Evolutionary conservation across 805 yeast genomes (phyloP), one percentile per base, ranked within the genome.

Genomic region (Pichia cabralensis): DNA sequence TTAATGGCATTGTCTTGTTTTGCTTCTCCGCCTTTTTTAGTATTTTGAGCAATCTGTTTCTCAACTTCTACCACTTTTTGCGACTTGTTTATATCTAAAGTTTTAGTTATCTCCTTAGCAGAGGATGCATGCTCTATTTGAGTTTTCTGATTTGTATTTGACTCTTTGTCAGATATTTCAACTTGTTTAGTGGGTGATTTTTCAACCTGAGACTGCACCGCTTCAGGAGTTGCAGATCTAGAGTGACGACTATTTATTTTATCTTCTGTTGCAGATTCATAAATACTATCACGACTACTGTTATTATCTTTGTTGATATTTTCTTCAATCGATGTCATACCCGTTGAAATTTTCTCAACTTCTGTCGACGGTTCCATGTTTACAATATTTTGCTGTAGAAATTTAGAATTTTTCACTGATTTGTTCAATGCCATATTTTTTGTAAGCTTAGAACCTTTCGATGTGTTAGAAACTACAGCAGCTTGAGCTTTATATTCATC

Each of bases 341-440:
- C n/a, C n/a, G n/a, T n/a, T n/a, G n/a, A n/a, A n/a, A n/a, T n/a
- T n/a, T n/a, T n/a, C n/a, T n/a, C n/a, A n/a, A n/a, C n/a, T n/a
- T n/a, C n/a, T n/a, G n/a, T n/a, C n/a, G n/a, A n/a, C n/a, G n/a
- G n/a, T n/a, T n/a, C n/a, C n/a, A n/a, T n/a, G n/a, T 34, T 40
- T 10, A 31, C 25, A 20, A 42, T 35, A 14, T 26, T 28, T 17
- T 42, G 46, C 7, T 42, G 36, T 27, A 42, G 30, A 23, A 48
- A 42, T 5, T 22, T 35, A 20, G 39, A 31, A 22, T 31, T 45
- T 26, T 41, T 47, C 6, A 31, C 29, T 8, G 30, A 41, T 32
- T 45, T 47, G 14, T 48, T 49, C 25, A 51, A 38, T 13, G 55
- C 56, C 13, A 53, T 52, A 28, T 42, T 47, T 34, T 52, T 53